phyloP scores from a whole-genome alignment of 345 rosid genomes.

The Isatis tinctoria region DNA sequence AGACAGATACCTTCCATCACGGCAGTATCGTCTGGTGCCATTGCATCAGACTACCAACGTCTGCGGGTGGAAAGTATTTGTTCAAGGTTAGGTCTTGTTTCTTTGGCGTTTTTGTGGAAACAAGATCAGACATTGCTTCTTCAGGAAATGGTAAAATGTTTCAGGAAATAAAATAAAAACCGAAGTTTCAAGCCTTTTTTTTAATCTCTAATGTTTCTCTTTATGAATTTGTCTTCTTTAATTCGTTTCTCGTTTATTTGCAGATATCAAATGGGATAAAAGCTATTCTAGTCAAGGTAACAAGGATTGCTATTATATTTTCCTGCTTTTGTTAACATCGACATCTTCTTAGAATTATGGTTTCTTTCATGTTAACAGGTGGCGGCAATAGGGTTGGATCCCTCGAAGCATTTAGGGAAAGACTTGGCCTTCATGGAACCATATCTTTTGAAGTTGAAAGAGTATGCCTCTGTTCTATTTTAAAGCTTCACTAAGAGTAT shows the following conservation, averaged over 20 bases:
- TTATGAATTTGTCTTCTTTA: background rate
- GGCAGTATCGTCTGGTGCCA: constrained; percentile 95
- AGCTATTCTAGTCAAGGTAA: constrained; percentile 85
- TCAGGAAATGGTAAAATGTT: constrained; percentile 76
- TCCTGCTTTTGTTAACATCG: background rate
- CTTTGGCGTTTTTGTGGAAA: constrained; percentile 96
- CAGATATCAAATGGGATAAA: constrained; percentile 65
- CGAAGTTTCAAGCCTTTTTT: constrained; percentile 1
- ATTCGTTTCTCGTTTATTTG: constrained; percentile 10
- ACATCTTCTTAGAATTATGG: background rate
- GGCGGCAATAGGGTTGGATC: constrained; percentile 91
- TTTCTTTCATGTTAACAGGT: constrained; percentile 45
- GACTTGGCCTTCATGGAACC: constrained; percentile 63
- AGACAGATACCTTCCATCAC: constrained; percentile 71
- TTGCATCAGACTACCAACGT: constrained; percentile 95
- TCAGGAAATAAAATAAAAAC: constrained; percentile 12
- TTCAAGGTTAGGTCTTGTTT: constrained; percentile 97
- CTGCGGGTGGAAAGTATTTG: constrained; percentile 94
- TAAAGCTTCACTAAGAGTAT: background rate
- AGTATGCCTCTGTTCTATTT: constrained; percentile 44
- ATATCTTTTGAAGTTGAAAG: constrained; percentile 76
- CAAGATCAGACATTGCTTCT: constrained; percentile 95
- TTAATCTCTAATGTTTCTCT: background rate
- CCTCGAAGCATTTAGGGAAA: constrained; percentile 88
- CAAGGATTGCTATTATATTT: constrained; percentile 10